Percentiles rank a stretch among this genome's conserved stretches.
Evolutionary conservation across 2,329 filamentous ascomycete species (phyloP).

Genomic region (Neopestalotiopsis clavispora): DNA sequence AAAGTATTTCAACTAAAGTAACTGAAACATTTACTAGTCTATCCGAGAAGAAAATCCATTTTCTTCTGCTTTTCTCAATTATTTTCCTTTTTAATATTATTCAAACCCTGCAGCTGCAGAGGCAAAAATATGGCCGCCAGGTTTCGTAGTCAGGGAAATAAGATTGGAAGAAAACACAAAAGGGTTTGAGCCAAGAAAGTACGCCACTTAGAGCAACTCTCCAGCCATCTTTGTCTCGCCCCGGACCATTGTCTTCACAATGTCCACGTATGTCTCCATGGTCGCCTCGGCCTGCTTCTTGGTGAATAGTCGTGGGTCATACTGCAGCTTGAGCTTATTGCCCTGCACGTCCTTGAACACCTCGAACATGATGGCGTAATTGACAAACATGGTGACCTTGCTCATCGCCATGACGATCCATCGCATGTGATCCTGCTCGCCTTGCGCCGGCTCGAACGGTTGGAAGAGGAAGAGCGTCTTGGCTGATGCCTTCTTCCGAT

Average conservation of each 20-base stretch:
- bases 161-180: too few relatives aligned
- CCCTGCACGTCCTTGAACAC: slow-evolving; percentile 21
- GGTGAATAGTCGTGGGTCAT: slow-evolving; percentile 21
- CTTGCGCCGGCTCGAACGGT: slow-evolving; percentile 32
- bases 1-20: too few relatives aligned
- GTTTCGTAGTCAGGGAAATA: too few relatives aligned
- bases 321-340: slow-evolving; percentile 24
- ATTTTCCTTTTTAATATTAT: too few relatives aligned
- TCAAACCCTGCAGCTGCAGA: too few relatives aligned
- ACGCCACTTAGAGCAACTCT: slow-evolving; percentile 5
- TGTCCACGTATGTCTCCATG: slow-evolving; percentile 15
- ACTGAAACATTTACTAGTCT: too few relatives aligned
- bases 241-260: slow-evolving; percentile 15
- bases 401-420: slow-evolving; percentile 27
- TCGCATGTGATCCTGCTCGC: slow-evolving; percentile 20
- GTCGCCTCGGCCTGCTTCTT: slow-evolving; percentile 4
- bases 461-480: slow-evolving; percentile 37
- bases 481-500: slow-evolving; percentile 22
- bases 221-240: not conserved
- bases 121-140: too few relatives aligned
- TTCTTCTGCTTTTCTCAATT: too few relatives aligned
- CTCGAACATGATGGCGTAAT: slow-evolving; percentile 25
- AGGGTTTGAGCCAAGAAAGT: too few relatives aligned
- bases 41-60: too few relatives aligned
- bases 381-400: slow-evolving; percentile 24